Evolutionary conservation across 176 grass and related monocot species (phyloP).

Genomic region (Oryza nivara): DNA sequence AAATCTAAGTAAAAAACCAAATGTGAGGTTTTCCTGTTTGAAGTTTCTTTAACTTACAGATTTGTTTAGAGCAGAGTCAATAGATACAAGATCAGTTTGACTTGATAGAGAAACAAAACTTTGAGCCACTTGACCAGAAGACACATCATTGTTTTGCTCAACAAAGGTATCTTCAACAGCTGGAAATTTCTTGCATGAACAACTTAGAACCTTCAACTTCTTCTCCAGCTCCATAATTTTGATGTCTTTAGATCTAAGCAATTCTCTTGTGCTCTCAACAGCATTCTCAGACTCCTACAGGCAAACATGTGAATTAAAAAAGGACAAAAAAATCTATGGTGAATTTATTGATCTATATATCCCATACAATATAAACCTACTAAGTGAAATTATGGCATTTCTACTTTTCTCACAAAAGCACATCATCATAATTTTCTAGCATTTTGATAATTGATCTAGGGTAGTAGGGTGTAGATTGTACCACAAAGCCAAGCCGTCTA

Average conservation of each 20-base stretch:
- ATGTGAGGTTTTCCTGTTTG: neutral
- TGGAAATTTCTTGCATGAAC: constrained; percentile 42
- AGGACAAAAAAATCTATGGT: neutral
- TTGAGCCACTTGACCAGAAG: constrained; percentile 21
- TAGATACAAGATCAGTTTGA: constrained; percentile 31
- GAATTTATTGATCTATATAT: neutral
- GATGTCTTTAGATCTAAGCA: constrained; percentile 37
- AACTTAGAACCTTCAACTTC: constrained; percentile 42
- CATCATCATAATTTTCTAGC: neutral
- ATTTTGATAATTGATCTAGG: neutral
- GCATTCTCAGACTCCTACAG: constrained; percentile 61
- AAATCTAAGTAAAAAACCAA: neutral
- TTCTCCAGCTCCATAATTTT: constrained; percentile 53
- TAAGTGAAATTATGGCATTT: neutral
- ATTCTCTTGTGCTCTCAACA: constrained; percentile 42
- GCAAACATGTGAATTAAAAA: constrained; percentile 28
- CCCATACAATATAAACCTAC: neutral
- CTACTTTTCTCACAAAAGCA: neutral
- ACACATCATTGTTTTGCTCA: constrained; percentile 21
- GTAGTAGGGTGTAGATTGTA: neutral
- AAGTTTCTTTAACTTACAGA: constrained; percentile 40
- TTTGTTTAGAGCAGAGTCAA: constrained; percentile 23
- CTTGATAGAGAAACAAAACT: constrained; percentile 22
- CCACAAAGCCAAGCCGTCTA: neutral
- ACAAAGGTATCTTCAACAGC: constrained; percentile 17